Percentiles rank a stretch among this genome's conserved stretches.
Evolutionary conservation across 2,329 filamentous ascomycete genomes (phyloP).

Genomic region (Epichloe brachyelytri): DNA sequence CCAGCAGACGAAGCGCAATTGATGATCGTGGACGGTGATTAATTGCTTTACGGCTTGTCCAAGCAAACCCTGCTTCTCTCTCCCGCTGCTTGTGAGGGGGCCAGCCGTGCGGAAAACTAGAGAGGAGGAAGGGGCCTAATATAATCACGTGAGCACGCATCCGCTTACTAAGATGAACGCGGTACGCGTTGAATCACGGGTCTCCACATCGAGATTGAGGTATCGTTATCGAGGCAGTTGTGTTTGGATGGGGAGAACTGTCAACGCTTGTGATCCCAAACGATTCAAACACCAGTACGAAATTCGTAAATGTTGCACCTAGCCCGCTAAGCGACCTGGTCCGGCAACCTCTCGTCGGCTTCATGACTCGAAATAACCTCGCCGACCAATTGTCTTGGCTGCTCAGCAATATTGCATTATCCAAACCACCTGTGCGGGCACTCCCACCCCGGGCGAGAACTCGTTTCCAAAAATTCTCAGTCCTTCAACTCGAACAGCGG

Average conservation of each 20-base stretch:
- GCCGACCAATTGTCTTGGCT: slow-evolving; percentile 45
- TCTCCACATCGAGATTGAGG: neutral
- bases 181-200: slow-evolving; percentile 14
- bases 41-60: no score
- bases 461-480: slow-evolving; percentile 14
- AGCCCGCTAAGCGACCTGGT: neutral
- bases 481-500: slow-evolving; percentile 10
- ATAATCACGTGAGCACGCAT: slow-evolving; percentile 11
- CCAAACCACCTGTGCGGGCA: slow-evolving; percentile 26
- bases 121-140: neutral
- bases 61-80: no score
- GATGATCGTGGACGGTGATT: no score
- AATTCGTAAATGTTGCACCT: slow-evolving; percentile 2
- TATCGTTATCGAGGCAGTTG: neutral
- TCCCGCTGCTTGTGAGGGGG: neutral
- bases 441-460: slow-evolving; percentile 21
- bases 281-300: neutral
- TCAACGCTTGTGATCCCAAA: neutral
- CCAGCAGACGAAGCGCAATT: no score
- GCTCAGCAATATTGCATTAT: slow-evolving; percentile 32
- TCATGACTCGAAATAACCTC: slow-evolving; percentile 52
- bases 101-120: neutral
- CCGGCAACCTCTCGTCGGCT: slow-evolving; percentile 20
- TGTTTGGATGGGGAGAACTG: neutral
- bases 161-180: slow-evolving; percentile 21